Evolutionary conservation across 768 basidiomycete genomes (phyloP), one percentile per base, ranked within the genome.

Genomic region (Cantharellus cinnabarinus): DNA sequence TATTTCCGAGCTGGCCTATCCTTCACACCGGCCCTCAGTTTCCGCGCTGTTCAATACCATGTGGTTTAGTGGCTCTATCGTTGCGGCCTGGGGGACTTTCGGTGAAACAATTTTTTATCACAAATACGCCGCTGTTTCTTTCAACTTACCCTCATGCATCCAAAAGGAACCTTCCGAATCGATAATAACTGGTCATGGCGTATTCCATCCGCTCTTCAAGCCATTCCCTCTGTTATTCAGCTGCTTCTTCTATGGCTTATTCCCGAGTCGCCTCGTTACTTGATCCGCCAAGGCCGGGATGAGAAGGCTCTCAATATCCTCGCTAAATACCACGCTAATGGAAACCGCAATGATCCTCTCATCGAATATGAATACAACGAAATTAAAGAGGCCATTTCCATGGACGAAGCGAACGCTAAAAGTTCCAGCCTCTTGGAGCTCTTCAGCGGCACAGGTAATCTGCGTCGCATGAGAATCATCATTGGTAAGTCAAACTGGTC

Each of bases 41-140:
- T 89, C 85, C 10, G 80, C 84, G 2, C 70, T 79, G 56, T 87
- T 85, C 73, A 86, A 88, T 74, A 82, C 85, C 39, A 80, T 88
- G 61, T 89, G 88, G 86, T 87, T 86, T 67, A 80, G 82, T 7
- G 88, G 88, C 60, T 75, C 85, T 59, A 86, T 89, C 20, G 20
- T 29, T 29, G 20, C 20, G 20, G 20, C 20, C 20, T 29, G 20
- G 20, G 20, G 20, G 20, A 67, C 66, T 88, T 60, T 75, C 86
- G 20, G 20, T 29, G 20, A 29, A 29, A 29, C 20, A 29, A 29
- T 29, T 29, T 29, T 29, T 29, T 29, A 29, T 29, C 20, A 67
- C n/a, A 58, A 35, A 41, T 53, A 60, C 20, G 20, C 20, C 20
- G 20, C 20, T 29, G 20, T 29, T 29, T 29, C 20, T 29, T 29